These are phyloP conservation scores for Russula abietina DNA, from an alignment of 768 basidiomycete species.

Conservation along the genomic window DNA sequence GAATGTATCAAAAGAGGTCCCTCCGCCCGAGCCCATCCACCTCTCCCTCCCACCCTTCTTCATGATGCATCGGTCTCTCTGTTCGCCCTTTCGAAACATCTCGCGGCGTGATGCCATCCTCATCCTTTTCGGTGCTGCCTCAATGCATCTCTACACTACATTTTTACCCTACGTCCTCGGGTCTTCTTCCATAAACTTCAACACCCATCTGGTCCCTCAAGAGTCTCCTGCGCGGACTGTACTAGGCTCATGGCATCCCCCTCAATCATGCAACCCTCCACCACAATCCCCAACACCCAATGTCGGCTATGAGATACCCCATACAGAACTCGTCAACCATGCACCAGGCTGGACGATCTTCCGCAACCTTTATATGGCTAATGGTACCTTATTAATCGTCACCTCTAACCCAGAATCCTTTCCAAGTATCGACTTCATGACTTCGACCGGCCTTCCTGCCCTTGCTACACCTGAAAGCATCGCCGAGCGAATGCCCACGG, in stretches of 20 bases:
- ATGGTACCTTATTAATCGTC: constrained; percentile 73
- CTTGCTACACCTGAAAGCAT: constrained; percentile 58
- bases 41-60: background rate
- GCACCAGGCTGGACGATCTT: constrained; percentile 85
- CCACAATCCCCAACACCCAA: background rate
- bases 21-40: too few species aligned
- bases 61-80: background rate
- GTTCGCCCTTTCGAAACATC: constrained; percentile 30
- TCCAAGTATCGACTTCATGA: constrained; percentile 51
- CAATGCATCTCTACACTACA: constrained; percentile 48
- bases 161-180: constrained; percentile 27
- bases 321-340: constrained; percentile 55
- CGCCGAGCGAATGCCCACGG: constrained; percentile 59
- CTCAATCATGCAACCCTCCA: background rate
- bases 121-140: constrained; percentile 50
- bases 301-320: constrained; percentile 34
- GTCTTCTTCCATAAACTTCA: constrained; percentile 6
- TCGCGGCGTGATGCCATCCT: constrained; percentile 55
- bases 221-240: background rate
- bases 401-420: constrained; percentile 41
- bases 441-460: constrained; percentile 58
- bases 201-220: too few species aligned
- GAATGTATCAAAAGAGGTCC: background rate
- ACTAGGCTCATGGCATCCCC: background rate
- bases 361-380: constrained; percentile 75